These are phyloP conservation scores for Amaranthus hypochondriacus DNA, from an alignment of 148 eudicot species.

Conservation along the genomic window DNA sequence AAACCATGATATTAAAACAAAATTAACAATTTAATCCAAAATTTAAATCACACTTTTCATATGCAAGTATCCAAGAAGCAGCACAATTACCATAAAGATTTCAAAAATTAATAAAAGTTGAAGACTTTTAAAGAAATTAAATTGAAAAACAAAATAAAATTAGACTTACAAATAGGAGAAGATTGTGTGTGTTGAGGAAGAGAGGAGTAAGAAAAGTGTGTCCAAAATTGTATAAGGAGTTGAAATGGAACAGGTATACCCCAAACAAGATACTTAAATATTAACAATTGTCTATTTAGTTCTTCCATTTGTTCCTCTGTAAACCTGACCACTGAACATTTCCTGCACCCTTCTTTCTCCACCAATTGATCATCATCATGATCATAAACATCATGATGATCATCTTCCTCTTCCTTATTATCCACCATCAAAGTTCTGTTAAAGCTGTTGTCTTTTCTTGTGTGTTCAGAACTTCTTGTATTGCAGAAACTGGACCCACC, in stretches of 20 bases:
- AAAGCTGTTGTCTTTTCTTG: slow-evolving; percentile 19
- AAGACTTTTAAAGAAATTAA: not conserved
- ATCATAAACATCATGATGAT: not conserved
- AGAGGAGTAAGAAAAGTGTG: slow-evolving; percentile 14
- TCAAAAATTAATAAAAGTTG: too few species aligned
- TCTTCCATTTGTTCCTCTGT: slow-evolving; percentile 41
- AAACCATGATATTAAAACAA: not conserved
- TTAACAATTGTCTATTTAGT: slow-evolving; percentile 28
- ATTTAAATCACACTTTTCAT: not conserved
- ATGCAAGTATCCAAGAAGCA: not conserved
- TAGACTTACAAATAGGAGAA: slow-evolving; percentile 15
- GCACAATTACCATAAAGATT: not conserved
- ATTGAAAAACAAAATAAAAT: not conserved
- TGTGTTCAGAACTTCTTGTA: not conserved
- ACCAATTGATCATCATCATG: slow-evolving; percentile 20
- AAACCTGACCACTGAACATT: slow-evolving; percentile 25
- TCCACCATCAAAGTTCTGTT: slow-evolving; percentile 24
- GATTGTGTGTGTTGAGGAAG: slow-evolving; percentile 11
- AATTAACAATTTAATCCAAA: not conserved
- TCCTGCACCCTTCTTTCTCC: slow-evolving; percentile 22
- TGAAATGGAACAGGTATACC: slow-evolving; percentile 36
- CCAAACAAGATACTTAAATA: slow-evolving; percentile 33
- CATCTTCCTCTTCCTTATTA: slow-evolving; percentile 4
- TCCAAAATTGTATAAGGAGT: slow-evolving; percentile 34
- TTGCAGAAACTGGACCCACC: not conserved